Evolutionary conservation across 2,329 filamentous ascomycete genomes (phyloP).

Genomic region (Orbilia quercus): DNA sequence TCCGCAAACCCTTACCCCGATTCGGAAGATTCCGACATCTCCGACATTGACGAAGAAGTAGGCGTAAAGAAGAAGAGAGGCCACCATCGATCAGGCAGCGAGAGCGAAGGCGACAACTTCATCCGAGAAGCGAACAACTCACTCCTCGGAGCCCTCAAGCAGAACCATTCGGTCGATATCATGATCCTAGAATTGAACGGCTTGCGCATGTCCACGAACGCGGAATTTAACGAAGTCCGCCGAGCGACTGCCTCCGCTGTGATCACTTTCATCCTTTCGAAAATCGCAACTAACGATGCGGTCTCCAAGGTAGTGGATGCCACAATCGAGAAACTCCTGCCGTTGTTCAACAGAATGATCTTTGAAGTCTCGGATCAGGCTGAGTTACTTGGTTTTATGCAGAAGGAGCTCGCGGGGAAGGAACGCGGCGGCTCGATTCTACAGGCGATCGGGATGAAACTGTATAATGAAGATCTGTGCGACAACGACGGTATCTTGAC

Average conservation of each 20-base stretch:
- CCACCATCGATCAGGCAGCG: slow-evolving; percentile 19
- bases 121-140: slow-evolving; percentile 58
- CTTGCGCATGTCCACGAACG: slow-evolving; percentile 88
- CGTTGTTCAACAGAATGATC: slow-evolving; percentile 71
- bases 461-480: slow-evolving; percentile 84
- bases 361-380: slow-evolving; percentile 79
- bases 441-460: slow-evolving; percentile 80
- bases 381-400: slow-evolving; percentile 83
- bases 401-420: slow-evolving; percentile 78
- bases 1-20: slow-evolving; percentile 2
- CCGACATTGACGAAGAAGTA: slow-evolving; percentile 21
- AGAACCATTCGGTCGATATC: slow-evolving; percentile 59
- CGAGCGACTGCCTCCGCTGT: slow-evolving; percentile 87
- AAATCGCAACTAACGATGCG: slow-evolving; percentile 72
- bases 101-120: slow-evolving; percentile 39
- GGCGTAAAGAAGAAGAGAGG: slow-evolving; percentile 18
- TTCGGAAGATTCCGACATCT: slow-evolving; percentile 32
- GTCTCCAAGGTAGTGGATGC: slow-evolving; percentile 70
- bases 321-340: slow-evolving; percentile 71
- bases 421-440: slow-evolving; percentile 76
- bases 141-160: slow-evolving; percentile 58
- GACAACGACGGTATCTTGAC: slow-evolving; percentile 87
- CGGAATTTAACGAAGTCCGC: slow-evolving; percentile 87
- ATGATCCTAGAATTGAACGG: slow-evolving; percentile 83
- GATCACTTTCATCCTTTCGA: slow-evolving; percentile 80